Percentiles rank a stretch among this genome's conserved stretches.
These are phyloP conservation scores for Lactifluus echinatus DNA, from an alignment of 768 basidiomycete genomes.

Conservation along the genomic window DNA sequence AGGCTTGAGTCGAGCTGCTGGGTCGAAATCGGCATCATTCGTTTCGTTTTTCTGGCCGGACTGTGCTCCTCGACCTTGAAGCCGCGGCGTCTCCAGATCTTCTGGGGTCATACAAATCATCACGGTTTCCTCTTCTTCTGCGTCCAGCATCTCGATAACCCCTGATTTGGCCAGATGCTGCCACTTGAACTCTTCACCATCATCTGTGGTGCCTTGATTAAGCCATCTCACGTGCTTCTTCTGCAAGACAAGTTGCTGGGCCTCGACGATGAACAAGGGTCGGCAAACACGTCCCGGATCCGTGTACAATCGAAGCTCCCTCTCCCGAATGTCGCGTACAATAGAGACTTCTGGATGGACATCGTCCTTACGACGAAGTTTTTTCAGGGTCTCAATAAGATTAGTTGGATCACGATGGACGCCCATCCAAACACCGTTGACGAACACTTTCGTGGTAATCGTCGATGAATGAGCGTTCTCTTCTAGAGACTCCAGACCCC, in stretches of 20 bases:
- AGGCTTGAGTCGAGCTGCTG: conserved; percentile 81
- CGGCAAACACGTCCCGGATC: conserved; percentile 96
- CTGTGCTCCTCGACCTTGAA: conserved; percentile 44
- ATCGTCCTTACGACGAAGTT: conserved; percentile 86
- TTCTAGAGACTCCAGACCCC: conserved; percentile 92
- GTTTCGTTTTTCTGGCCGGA: conserved; percentile 43
- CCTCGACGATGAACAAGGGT: conserved; percentile 93
- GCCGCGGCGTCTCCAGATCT: conserved; percentile 79
- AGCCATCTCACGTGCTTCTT: conserved; percentile 80
- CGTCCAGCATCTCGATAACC: conserved; percentile 89
- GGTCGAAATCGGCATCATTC: conserved; percentile 63
- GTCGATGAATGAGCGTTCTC: conserved; percentile 83
- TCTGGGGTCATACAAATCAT: conserved; percentile 99
- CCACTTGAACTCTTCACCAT: conserved; percentile 62
- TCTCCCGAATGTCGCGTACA: conserved; percentile 94
- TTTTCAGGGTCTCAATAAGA: conserved; percentile 87
- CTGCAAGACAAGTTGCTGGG: conserved; percentile 74
- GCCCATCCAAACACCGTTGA: conserved; percentile 99
- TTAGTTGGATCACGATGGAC: conserved; percentile 93
- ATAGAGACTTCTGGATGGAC: conserved; percentile 95
- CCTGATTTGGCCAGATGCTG: conserved; percentile 77
- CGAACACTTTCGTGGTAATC: conserved; percentile 92
- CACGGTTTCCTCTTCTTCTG: conserved; percentile 98
- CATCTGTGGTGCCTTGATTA: conserved; percentile 40
- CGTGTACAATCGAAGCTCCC: conserved; percentile 88